Percentiles rank a stretch among this genome's conserved stretches.
phyloP scores from a whole-genome alignment of 2,329 filamentous ascomycete species.

The Neofusicoccum umdonicola region DNA sequence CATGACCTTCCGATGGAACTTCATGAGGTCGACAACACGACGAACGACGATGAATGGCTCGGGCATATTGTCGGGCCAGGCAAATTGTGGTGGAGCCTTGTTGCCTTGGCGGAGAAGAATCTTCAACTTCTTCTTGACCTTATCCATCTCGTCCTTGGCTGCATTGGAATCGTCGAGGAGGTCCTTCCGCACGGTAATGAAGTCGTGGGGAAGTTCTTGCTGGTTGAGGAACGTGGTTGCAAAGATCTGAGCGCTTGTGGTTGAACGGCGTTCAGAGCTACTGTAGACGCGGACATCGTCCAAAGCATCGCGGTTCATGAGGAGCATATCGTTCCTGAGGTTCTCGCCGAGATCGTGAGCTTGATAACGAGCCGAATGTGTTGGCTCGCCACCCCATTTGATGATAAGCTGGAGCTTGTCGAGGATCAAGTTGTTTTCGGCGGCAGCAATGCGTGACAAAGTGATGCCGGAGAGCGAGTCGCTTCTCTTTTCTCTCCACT shows the following conservation, averaged over 20 bases:
- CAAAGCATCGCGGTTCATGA: constrained; percentile 88
- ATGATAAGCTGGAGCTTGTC: constrained; percentile 97
- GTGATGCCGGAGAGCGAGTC: constrained; percentile 88
- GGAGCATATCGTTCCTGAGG: constrained; percentile 89
- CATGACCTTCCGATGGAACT: constrained; percentile 95
- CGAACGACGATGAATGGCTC: constrained; percentile 92
- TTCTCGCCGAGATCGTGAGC: constrained; percentile 91
- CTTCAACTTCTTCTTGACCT: constrained; percentile 99
- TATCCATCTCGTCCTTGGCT: constrained; percentile 98
- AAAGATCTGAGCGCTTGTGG: constrained; percentile 95
- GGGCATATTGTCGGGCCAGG: constrained; percentile 94
- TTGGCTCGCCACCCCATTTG: constrained; percentile 98
- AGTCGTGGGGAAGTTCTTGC: constrained; percentile 80
- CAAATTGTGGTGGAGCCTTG: constrained; percentile 89
- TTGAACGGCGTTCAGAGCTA: constrained; percentile 91
- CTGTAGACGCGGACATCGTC: constrained; percentile 94
- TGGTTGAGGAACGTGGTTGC: constrained; percentile 82
- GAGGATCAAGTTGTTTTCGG: constrained; percentile 85
- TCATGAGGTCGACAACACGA: constrained; percentile 93
- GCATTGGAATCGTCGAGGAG: constrained; percentile 96
- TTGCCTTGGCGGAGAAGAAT: constrained; percentile 87
- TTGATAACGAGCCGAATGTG: constrained; percentile 94
- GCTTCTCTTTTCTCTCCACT: constrained; percentile 46
- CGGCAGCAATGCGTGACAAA: constrained; percentile 89
- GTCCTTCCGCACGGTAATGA: constrained; percentile 89